Evolutionary conservation across 1,139 yeast species (phyloP).

Genomic region (Pichia sp.): DNA sequence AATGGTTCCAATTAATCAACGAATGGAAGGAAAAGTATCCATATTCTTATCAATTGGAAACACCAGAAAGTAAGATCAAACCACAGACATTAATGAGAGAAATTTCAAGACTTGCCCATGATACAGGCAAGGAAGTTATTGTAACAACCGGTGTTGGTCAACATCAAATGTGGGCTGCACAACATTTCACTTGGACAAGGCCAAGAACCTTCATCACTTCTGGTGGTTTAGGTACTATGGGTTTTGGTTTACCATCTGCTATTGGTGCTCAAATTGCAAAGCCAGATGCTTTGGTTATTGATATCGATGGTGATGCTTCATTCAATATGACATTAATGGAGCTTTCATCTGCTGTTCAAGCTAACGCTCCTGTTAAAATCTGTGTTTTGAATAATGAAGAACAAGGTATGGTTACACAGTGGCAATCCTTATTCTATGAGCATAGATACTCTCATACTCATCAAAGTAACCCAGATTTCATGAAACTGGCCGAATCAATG

Average conservation of each 20-base stretch:
- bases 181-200: conserved; percentile 84
- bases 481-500: conserved; percentile 91
- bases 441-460: conserved; percentile 96
- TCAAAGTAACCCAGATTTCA: conserved; percentile 88
- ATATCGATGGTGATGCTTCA: conserved; percentile 97
- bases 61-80: conserved; percentile 74
- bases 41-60: conserved; percentile 66
- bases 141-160: conserved; percentile 98
- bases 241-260: conserved; percentile 94
- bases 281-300: conserved; percentile 92
- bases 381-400: conserved; percentile 92
- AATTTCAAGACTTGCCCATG: conserved; percentile 62
- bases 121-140: conserved; percentile 66
- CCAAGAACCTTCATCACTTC: conserved; percentile 94
- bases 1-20: conserved; percentile 68
- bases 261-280: conserved; percentile 97
- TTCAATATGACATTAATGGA: conserved; percentile 96
- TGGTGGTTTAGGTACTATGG: conserved; percentile 99
- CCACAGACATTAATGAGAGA: conserved; percentile 88
- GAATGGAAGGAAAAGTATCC: conserved; percentile 88
- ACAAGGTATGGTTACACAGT: conserved; percentile 99
- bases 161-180: conserved; percentile 99
- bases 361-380: conserved; percentile 81
- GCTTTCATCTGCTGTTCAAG: conserved; percentile 90
- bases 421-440: conserved; percentile 97